A percentile compares a stretch with the other conserved stretches of the same genome.
Evolutionary conservation across 2,329 filamentous ascomycete species (phyloP).

Genomic region (Daldinia sp.): DNA sequence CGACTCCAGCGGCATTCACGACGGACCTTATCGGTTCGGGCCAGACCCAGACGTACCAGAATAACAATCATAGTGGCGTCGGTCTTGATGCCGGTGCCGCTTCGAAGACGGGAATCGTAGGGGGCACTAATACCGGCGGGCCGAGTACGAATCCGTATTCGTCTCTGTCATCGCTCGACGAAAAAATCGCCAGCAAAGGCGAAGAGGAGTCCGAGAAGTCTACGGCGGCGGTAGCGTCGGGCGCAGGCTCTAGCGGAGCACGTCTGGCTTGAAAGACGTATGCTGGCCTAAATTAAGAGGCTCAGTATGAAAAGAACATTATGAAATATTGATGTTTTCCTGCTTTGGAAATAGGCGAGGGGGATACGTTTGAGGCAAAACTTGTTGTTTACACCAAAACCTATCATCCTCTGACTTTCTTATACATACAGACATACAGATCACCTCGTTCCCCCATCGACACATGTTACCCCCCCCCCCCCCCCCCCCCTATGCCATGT

Average conservation of each 20-base stretch:
- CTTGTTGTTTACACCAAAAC: neutral
- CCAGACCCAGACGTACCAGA: neutral
- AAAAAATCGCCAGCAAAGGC: neutral
- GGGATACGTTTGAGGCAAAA: neutral
- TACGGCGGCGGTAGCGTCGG: neutral
- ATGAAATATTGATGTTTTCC: neutral
- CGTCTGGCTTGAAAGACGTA: slow-evolving; percentile 22
- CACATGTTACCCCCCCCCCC: neutral
- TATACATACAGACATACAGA: neutral
- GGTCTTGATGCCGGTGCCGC: neutral
- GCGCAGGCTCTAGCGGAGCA: slow-evolving; percentile 19
- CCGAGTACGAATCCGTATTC: slow-evolving; percentile 47
- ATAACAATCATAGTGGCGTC: too few relatives aligned
- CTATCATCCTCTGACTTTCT: neutral
- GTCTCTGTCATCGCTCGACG: slow-evolving; percentile 44
- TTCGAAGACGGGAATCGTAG: neutral
- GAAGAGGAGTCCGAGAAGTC: slow-evolving; percentile 9
- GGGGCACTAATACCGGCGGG: neutral
- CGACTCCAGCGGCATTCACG: neutral
- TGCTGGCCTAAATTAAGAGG: neutral
- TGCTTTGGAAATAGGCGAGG: neutral
- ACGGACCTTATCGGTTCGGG: slow-evolving; percentile 9
- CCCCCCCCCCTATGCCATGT: too few relatives aligned
- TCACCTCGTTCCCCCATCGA: neutral
- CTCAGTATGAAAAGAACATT: neutral